phyloP scores from a whole-genome alignment of 2,329 filamentous ascomycete genomes.

The Pseudogymnoascus sp. region DNA sequence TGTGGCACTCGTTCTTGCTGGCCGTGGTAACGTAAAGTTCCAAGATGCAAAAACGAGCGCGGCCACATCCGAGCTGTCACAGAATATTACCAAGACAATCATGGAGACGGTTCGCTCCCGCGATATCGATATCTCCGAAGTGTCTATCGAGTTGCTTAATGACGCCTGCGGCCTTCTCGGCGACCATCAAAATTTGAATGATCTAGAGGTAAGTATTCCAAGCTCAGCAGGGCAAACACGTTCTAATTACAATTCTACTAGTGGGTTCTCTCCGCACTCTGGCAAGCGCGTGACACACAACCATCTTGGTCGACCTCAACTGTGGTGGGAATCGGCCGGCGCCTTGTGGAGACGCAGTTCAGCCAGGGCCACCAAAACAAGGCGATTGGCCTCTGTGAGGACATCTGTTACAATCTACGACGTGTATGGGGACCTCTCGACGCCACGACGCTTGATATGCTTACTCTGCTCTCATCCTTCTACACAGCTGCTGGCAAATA shows the following conservation, averaged over 20 bases:
- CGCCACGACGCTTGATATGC: constrained; percentile 20
- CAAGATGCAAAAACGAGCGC: constrained; percentile 30
- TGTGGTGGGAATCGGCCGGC: constrained; percentile 18
- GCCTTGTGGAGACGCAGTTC: constrained; percentile 21
- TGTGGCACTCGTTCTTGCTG: constrained; percentile 38
- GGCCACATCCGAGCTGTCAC: constrained; percentile 32
- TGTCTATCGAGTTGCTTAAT: constrained; percentile 38
- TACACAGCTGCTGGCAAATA: constrained; percentile 17
- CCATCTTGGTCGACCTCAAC: constrained; percentile 16
- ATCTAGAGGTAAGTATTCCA: constrained; percentile 33
- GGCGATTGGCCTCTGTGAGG: constrained; percentile 20
- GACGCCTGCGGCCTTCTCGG: constrained; percentile 40
- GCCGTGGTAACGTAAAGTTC: constrained; percentile 32
- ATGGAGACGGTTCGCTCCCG: constrained; percentile 35
- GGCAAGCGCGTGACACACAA: constrained; percentile 17
- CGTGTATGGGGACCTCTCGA: constrained; percentile 22
- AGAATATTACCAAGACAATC: constrained; percentile 34
- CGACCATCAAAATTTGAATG: constrained; percentile 38
- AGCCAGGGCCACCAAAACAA: constrained; percentile 11
- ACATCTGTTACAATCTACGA: constrained; percentile 24
- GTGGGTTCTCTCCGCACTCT: constrained; percentile 15
- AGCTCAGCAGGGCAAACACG: background rate
- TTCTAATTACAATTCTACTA: constrained; percentile 7
- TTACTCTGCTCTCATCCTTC: constrained; percentile 18
- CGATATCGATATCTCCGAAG: constrained; percentile 37